Conservation (phyloP, 2,329 filamentous ascomycete genomes). For the Pestalotiopsis sp. region DNA sequence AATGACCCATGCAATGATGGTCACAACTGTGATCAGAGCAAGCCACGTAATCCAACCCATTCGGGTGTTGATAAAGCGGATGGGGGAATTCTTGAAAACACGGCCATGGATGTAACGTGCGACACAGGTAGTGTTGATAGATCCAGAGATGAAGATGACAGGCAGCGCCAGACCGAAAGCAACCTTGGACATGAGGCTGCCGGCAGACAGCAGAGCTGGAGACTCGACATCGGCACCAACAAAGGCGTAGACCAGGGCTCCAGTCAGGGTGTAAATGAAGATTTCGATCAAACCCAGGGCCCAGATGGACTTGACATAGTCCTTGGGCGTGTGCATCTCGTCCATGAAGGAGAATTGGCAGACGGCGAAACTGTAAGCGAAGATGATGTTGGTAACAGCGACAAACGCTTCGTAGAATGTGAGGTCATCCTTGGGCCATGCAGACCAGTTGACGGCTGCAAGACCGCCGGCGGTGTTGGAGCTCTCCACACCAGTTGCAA, state of each 20-base stretch:
- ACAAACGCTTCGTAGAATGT: conserved; percentile 52
- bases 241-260: conserved; percentile 65
- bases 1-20: conserved; percentile 70
- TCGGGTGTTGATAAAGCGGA: conserved; percentile 35
- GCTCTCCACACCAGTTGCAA: conserved; percentile 52
- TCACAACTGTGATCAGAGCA: conserved; percentile 57
- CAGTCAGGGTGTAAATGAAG: conserved; percentile 61
- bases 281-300: conserved; percentile 58
- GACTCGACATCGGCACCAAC: conserved; percentile 59
- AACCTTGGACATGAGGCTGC: conserved; percentile 55
- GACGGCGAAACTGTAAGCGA: conserved; percentile 56
- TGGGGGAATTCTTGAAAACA: conserved; percentile 32
- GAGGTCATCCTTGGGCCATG: conserved; percentile 35
- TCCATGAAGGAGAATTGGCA: conserved; percentile 41
- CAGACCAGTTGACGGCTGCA: conserved; percentile 31
- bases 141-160: conserved; percentile 67
- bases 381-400: conserved; percentile 62
- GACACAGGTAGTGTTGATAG: conserved; percentile 62
- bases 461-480: conserved; percentile 18
- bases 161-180: conserved; percentile 65
- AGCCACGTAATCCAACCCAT: conserved; percentile 54
- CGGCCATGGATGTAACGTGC: conserved; percentile 36
- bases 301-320: conserved; percentile 44
- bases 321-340: conserved; percentile 42
- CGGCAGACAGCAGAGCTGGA: conserved; percentile 63